phyloP scores from a whole-genome alignment of 179 eudicot species.

The Drosera spatulata region DNA sequence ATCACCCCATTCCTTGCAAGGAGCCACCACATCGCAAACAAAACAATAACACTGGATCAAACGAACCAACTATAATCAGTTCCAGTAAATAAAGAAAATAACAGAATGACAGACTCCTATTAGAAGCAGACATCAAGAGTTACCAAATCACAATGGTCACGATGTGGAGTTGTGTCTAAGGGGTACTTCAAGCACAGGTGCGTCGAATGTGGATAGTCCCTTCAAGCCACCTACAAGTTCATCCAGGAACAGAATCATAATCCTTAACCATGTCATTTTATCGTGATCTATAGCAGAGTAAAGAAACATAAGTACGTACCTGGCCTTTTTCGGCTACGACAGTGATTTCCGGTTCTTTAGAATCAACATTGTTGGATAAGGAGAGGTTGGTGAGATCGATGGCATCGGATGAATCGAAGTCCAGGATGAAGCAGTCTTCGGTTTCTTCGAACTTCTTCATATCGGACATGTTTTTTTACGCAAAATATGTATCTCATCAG shows the following conservation, averaged over 20 bases:
- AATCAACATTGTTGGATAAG: not conserved
- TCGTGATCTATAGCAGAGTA: no score
- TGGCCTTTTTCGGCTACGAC: constrained; percentile 12
- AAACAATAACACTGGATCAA: no score
- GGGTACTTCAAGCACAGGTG: constrained; percentile 3
- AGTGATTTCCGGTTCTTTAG: constrained; percentile 5
- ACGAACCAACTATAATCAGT: no score
- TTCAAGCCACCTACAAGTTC: not conserved
- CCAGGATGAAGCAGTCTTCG: constrained; percentile 23
- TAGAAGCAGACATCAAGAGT: not conserved
- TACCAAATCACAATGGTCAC: constrained; percentile 4
- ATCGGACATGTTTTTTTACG: constrained; percentile 16
- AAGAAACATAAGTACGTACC: not conserved
- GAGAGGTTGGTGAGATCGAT: constrained; percentile 4
- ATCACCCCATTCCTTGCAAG: no score
- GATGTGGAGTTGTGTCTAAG: constrained; percentile 4
- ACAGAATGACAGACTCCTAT: not conserved
- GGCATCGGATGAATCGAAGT: constrained; percentile 14
- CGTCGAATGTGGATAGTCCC: constrained; percentile 7
- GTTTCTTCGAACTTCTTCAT: constrained; percentile 21
- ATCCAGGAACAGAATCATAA: no score
- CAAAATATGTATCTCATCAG: constrained; percentile 24
- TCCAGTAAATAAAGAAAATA: not conserved
- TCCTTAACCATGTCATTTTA: no score
- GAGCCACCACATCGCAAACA: no score